Base-by-base conservation (phyloP, 176 grass and related monocot genomes). In the Elaeis guineensis region DNA sequence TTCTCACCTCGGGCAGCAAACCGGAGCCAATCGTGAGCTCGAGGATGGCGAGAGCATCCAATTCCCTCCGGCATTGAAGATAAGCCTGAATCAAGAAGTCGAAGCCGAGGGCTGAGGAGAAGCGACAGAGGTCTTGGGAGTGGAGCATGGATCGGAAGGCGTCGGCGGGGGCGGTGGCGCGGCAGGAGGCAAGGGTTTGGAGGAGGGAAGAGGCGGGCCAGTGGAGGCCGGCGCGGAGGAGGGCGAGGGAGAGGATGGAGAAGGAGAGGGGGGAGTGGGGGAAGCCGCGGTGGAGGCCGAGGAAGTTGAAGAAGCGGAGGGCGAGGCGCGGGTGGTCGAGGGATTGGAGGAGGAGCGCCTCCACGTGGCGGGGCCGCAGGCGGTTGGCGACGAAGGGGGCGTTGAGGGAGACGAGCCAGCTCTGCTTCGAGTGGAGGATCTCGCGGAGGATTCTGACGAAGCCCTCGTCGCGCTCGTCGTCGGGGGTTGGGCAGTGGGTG, bases 21-120 rank as follows among this genome's bases (percentile, higher is more conserved):
- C 75, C 65, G 2, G 73, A 74, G 19, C 69, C 52, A 4, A 85
- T 49, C 5, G 85, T 69, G 6, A 78, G 57, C 51, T 58, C 54
- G 9, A 79, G 64, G 26, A 83, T 51, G 7, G 56, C 28, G 48
- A 66, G 66, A 1, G 90, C 85, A 26, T 83, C 74, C 25, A 75
- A 58, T 11, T 82, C 65, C 60, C 80, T 69, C 18, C 66, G 74
- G 58, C 57, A 57, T 25, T 64, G 62, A n/a, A 86, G 49, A 69
- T 86, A 95, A 5, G 58, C 28, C 70, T 63, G 70, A 20, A 63
- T 35, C 49, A 73, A 61, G 26, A 73, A 73, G 51, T 73, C 70
- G 59, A 73, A 62, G 19, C 49, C 25, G 16, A 25, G 25, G 15
- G 25, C 6, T 28, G 58, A 63, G 18, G 49, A 5, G 60, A 66